Evolutionary conservation across 106 monocot genomes (phyloP).

Genomic region (Dendrobium chrysotoxum): DNA sequence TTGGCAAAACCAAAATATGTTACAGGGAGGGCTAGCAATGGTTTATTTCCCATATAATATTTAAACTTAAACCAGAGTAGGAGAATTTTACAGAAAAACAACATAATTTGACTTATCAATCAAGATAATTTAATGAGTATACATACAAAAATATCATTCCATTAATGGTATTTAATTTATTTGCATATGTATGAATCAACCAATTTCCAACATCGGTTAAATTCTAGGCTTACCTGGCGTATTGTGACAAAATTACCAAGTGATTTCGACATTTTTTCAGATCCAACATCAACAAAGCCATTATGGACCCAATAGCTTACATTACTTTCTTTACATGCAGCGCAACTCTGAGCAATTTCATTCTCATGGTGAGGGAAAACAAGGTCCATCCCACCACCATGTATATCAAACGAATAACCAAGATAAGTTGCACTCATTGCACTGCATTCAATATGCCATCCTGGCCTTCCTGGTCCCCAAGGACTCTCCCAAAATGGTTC

Average conservation of each 20-base stretch:
- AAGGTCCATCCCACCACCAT: constrained; percentile 96
- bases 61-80: neutral
- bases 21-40: neutral
- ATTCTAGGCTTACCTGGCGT: constrained; percentile 44
- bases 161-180: neutral
- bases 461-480: constrained; percentile 95
- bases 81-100: neutral
- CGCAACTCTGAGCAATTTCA: constrained; percentile 97
- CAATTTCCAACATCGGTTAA: neutral
- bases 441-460: constrained; percentile 99
- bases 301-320: constrained; percentile 87
- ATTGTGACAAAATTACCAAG: constrained; percentile 89
- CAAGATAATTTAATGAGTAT: neutral
- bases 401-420: constrained; percentile 89
- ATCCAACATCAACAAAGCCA: constrained; percentile 86
- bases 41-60: neutral
- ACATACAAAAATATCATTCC: neutral
- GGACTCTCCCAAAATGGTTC: constrained; percentile 96
- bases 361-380: constrained; percentile 98
- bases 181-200: neutral
- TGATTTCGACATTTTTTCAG: constrained; percentile 95
- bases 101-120: neutral
- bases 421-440: constrained; percentile 95
- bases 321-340: constrained; percentile 64
- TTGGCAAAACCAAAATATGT: neutral